Base-by-base conservation (phyloP, 352 stramenopile genomes). In the Pythium dissotocum region DNA sequence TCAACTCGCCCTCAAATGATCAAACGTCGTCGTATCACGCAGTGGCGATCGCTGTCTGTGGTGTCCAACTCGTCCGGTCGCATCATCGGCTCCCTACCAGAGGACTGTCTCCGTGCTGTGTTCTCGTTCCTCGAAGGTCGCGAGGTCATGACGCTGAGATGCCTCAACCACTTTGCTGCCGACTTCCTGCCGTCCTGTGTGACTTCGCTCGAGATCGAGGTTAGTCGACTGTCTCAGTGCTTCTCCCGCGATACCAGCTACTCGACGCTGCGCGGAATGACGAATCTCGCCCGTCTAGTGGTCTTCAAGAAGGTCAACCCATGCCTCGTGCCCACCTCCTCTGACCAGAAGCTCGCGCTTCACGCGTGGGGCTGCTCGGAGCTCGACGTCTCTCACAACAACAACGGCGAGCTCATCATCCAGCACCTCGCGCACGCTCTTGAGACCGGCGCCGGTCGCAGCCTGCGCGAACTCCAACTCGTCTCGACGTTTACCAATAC, bases 401-500 rank as follows among this genome's bases (percentile, higher is more conserved):
- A 89, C 54, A 71, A 78, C 33, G 82, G 82, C 6, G 84, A 93
- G 65, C 55, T 59, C 13, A 77, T 83, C 13, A 73, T 90, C 51
- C 60, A 78, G 57, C 73, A 75, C 57, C 65, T 93, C 28, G 79
- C 80, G 3, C 36, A 60, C 21, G 72, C 73, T 1, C 56, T 93
- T 6, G 66, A 58, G 42, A 55, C 57, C 14, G 82, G 82, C 6
- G 61, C 69, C 9, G 83, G 85, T 21, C 66, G 70, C 4, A 75
- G 53, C 21, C 73, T 91, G 42, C 76, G 79, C 52, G 75, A 80
- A n/a, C 70, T 93, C 36, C 81, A 87, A 54, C 77, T 91, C 48
- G 73, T 86, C n/a, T 89, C 83, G 26, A 73, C 90, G 42, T 90
- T 93, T 52, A 84, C 81, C 24, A 88, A 90, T 71, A 93, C 85